Evolutionary conservation across 2,329 filamentous ascomycete genomes (phyloP), one percentile per base, ranked within the genome.

Genomic region (Hypoxylon sp.): DNA sequence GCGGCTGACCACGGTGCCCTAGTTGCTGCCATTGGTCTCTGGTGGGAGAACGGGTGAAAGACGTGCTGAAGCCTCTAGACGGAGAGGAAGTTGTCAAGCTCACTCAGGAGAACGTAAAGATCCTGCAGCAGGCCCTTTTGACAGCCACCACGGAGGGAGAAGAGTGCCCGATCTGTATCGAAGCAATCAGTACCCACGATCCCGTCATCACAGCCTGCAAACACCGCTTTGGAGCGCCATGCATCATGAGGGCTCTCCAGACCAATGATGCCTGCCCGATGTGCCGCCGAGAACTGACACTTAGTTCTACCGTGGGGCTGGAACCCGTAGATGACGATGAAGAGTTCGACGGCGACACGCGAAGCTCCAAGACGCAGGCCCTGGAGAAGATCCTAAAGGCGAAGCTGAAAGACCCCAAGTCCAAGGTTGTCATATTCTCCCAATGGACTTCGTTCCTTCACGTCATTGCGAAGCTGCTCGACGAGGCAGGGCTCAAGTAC

Each of bases 1-100:
- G 23, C 8, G 38, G 15, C 53, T 59, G 27, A 56, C 70, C 74
- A 55, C 23, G 21, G 1, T 15, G 17, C 18, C n/a, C 10, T 53
- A 83, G 80, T 10, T 97, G 92, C 75, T 92, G 94, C 64, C 92
- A 96, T 72, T 96, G 91, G 91, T 88, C 88, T 7, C 82, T 97
- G 9, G 91, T 90, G 69, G 88, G 87, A 46, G 81, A 89, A 26
- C 87, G 90, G 10, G 81, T 96, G n/a, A 82, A 84, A 8, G 84
- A 87, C n/a, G 81, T 96, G 18, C 79, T 94, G 70, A 79, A 83
- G 17, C 78, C 90, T 1, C 79, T 96, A 2, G 88, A 91, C 38
- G 81, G 84, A 13, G 79, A 89, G 64, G 83, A 86, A 43, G 79
- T 88, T 1, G 87, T 96, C 0, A 80, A 83, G 0, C 79, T 96